Percentiles rank a stretch among this genome's conserved stretches.
Evolutionary conservation across 108 stramenopile genomes (phyloP).

Genomic region (Cyclotella choctawhatcheeana): DNA sequence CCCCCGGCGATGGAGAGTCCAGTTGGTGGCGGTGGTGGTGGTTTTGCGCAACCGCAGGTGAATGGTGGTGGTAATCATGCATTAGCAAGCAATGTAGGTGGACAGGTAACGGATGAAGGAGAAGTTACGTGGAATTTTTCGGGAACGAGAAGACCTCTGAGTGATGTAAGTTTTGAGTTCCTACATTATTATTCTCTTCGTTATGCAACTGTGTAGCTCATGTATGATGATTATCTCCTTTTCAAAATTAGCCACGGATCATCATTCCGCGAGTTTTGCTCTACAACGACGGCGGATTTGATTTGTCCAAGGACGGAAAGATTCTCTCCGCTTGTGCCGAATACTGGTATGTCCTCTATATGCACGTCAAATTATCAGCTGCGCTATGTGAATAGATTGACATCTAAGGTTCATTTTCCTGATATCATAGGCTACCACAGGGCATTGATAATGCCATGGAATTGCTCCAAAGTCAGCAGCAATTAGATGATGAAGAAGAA

Average conservation of each 20-base stretch:
- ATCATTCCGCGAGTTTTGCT: slow-evolving; percentile 87
- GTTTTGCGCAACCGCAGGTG: too few relatives aligned
- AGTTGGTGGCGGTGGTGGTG: too few relatives aligned
- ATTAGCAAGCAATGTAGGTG: slow-evolving; percentile 17
- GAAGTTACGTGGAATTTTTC: slow-evolving; percentile 44
- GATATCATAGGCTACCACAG: slow-evolving; percentile 62
- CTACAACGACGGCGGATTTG: slow-evolving; percentile 97
- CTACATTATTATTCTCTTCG: not conserved
- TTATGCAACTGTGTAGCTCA: not conserved
- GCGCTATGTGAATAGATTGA: too few relatives aligned
- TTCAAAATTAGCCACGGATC: slow-evolving; percentile 57
- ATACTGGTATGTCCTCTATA: slow-evolving; percentile 56
- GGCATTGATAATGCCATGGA: slow-evolving; percentile 82
- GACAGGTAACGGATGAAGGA: slow-evolving; percentile 38
- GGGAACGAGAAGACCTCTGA: slow-evolving; percentile 38
- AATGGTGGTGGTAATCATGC: not conserved
- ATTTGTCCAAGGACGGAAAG: slow-evolving; percentile 90
- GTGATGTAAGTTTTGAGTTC: slow-evolving; percentile 54
- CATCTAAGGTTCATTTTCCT: too few relatives aligned
- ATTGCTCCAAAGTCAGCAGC: slow-evolving; percentile 53
- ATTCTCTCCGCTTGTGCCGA: slow-evolving; percentile 90
- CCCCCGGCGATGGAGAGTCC: too few relatives aligned
- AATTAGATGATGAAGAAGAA: slow-evolving; percentile 29
- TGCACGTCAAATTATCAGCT: too few relatives aligned
- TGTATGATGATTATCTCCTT: not conserved